A percentile compares a stretch with the other conserved stretches of the same genome.
phyloP scores from a whole-genome alignment of 202 grass and related monocot species.

The Panicum hallii region DNA sequence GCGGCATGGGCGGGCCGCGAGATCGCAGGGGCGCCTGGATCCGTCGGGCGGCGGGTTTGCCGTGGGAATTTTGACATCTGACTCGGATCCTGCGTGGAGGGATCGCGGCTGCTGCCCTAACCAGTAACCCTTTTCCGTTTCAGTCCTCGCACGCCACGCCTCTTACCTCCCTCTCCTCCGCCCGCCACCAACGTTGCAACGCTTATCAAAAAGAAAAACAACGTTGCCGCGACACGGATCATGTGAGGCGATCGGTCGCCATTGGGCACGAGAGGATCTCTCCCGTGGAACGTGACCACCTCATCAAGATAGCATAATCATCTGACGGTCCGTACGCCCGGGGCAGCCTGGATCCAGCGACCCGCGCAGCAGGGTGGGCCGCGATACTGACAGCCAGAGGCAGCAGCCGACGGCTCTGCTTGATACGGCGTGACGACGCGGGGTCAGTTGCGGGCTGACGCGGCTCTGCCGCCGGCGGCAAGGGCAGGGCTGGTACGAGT shows the following conservation, averaged over 20 bases:
- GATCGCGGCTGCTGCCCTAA: background rate
- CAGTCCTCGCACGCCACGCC: background rate
- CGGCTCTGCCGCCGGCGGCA: background rate
- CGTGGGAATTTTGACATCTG: constrained; percentile 1
- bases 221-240: background rate
- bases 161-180: too few species aligned
- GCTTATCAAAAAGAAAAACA: too few species aligned
- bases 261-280: background rate
- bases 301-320: background rate
- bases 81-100: constrained; percentile 49
- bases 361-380: background rate
- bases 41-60: background rate
- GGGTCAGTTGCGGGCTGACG: background rate
- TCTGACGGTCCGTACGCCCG: background rate
- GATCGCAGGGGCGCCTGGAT: constrained; percentile 14
- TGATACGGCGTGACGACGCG: background rate
- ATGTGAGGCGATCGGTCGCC: background rate
- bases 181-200: too few species aligned
- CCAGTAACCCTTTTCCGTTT: background rate
- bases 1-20: constrained; percentile 1
- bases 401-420: background rate
- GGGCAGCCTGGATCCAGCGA: constrained; percentile 2
- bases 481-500: background rate
- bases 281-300: background rate
- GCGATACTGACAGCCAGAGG: background rate